Evolutionary conservation across 257 asterid genomes (phyloP).

Genomic region (Solanum pimpinellifolium): DNA sequence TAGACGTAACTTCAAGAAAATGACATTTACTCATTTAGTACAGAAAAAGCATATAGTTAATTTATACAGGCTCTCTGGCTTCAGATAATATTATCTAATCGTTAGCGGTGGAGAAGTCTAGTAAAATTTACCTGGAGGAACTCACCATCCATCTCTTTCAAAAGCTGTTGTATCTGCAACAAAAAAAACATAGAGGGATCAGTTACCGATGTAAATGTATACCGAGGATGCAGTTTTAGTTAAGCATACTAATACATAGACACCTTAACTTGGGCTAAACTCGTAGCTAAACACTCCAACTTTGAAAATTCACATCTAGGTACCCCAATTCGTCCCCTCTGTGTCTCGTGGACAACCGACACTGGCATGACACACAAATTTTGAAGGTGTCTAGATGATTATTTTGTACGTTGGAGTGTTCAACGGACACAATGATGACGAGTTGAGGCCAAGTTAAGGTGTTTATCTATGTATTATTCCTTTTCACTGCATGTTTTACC

Average conservation of each 20-base stretch:
- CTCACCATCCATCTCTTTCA: constrained; percentile 85
- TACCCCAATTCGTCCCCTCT: background rate
- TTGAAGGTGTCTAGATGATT: background rate
- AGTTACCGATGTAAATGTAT: background rate
- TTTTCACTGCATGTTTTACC: background rate
- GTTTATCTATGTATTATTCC: too few relatives aligned
- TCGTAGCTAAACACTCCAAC: background rate
- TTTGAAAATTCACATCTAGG: background rate
- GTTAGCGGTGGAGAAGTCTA: background rate
- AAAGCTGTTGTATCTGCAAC: constrained; percentile 59
- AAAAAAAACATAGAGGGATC: background rate
- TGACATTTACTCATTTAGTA: background rate
- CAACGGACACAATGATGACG: background rate
- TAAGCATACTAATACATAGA: background rate
- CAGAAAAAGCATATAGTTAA: background rate
- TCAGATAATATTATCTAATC: background rate
- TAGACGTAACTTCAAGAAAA: background rate
- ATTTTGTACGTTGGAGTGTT: background rate
- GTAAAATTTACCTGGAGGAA: constrained; percentile 50
- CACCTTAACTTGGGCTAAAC: background rate
- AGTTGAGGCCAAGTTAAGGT: background rate
- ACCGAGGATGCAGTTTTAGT: background rate
- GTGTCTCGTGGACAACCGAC: background rate
- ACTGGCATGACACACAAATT: background rate
- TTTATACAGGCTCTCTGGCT: background rate